Evolutionary conservation across 495 filamentous ascomycete species (phyloP).

Genomic region (Daldinia bambusicola): DNA sequence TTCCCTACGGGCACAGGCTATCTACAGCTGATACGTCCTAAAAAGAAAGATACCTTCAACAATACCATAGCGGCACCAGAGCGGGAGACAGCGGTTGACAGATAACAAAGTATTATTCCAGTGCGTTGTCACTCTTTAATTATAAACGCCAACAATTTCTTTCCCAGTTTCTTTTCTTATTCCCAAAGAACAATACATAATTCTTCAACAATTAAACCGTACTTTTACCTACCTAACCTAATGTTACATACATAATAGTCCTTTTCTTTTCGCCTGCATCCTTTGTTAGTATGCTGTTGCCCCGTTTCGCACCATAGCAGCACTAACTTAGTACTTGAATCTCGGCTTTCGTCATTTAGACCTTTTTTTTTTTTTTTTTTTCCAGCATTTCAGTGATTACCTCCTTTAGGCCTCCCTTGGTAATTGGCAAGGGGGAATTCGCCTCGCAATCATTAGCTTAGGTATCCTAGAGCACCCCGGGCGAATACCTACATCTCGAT

Average conservation of each 20-base stretch:
- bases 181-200: background rate
- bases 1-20: no score
- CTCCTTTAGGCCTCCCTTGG: constrained; percentile 9
- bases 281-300: constrained; percentile 8
- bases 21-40: background rate
- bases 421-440: constrained; percentile 30
- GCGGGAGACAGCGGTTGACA: no score
- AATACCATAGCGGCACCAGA: background rate
- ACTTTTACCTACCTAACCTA: background rate
- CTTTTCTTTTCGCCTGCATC: background rate
- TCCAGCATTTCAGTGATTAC: constrained; percentile 6
- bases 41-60: background rate
- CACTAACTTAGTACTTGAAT: constrained; percentile 10
- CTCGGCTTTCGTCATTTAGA: constrained; percentile 40
- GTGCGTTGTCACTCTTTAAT: background rate
- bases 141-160: background rate
- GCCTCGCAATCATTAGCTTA: background rate
- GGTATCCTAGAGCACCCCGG: background rate
- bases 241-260: background rate
- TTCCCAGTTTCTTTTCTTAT: background rate
- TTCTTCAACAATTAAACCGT: background rate
- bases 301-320: background rate
- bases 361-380: no score
- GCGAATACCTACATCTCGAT: background rate
- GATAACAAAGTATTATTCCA: background rate